These are phyloP conservation scores for Syzygium syzygioides DNA, from an alignment of 441 rosid genomes.

Conservation along the genomic window DNA sequence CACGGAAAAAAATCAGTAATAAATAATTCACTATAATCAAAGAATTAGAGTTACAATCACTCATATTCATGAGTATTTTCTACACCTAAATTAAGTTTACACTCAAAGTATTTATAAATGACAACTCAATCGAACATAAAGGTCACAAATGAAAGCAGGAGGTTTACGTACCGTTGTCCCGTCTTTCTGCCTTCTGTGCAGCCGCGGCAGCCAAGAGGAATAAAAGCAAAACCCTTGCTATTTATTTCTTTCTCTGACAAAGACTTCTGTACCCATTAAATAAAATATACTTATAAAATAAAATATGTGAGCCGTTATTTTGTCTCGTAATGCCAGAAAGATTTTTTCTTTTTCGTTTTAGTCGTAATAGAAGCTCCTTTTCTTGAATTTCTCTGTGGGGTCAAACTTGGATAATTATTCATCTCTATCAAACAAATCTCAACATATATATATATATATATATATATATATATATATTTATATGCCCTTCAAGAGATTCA, in stretches of 20 bases:
- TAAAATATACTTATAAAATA: background rate
- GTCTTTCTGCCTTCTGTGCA: too few species aligned
- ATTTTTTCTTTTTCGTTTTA: background rate
- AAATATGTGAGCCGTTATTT: background rate
- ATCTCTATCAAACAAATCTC: background rate
- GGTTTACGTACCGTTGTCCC: too few species aligned
- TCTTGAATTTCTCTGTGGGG: background rate
- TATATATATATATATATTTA: background rate
- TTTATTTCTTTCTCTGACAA: too few species aligned
- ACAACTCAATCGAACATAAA: too few species aligned
- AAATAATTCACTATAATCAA: background rate
- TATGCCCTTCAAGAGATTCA: background rate
- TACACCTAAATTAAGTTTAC: background rate
- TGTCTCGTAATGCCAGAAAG: background rate
- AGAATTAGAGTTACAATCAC: background rate
- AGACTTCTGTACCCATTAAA: background rate
- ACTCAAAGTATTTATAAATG: too few species aligned
- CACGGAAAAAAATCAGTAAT: accelerated
- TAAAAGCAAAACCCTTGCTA: too few species aligned
- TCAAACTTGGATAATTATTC: background rate
- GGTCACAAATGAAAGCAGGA: too few species aligned
- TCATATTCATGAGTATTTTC: background rate
- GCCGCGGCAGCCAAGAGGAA: too few species aligned
- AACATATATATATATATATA: background rate
- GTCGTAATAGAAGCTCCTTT: background rate